phyloP scores from a whole-genome alignment of 257 asterid species.

The Hygrophila difformis region DNA sequence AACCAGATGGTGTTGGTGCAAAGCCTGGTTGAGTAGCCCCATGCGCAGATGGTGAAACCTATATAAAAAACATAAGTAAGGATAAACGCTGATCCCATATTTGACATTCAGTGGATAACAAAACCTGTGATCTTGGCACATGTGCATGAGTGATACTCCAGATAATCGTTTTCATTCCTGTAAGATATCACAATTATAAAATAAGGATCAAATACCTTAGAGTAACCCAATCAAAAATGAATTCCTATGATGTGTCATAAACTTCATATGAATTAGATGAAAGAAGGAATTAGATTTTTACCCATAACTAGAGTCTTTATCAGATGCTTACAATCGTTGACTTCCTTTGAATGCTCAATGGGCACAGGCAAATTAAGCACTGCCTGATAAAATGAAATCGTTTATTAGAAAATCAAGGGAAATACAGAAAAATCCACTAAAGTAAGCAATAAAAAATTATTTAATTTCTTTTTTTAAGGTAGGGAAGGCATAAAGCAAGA shows the following conservation, averaged over 20 bases:
- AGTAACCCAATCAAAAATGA: constrained; percentile 1
- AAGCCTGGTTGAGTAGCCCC: constrained; percentile 79
- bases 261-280: constrained; percentile 3
- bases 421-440: too few species aligned
- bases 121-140: constrained; percentile 94
- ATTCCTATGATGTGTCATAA: neutral
- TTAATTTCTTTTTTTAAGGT: too few species aligned
- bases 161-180: constrained; percentile 98
- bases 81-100: constrained; percentile 16
- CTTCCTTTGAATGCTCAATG: constrained; percentile 94
- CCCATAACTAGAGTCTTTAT: constrained; percentile 97
- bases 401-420: too few species aligned
- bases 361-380: constrained; percentile 77
- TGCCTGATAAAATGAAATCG: constrained; percentile 46
- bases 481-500: too few species aligned
- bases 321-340: constrained; percentile 93
- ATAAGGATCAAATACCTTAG: neutral
- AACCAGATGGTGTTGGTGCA: constrained; percentile 57
- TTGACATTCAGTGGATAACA: constrained; percentile 14
- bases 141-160: constrained; percentile 99
- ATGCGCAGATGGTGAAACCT: constrained; percentile 92
- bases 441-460: too few species aligned
- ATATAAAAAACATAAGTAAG: constrained; percentile 17
- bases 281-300: constrained; percentile 28
- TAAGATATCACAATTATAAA: constrained; percentile 13